phyloP scores from a whole-genome alignment of 306 rosid genomes.

The Vachellia collinsii region DNA sequence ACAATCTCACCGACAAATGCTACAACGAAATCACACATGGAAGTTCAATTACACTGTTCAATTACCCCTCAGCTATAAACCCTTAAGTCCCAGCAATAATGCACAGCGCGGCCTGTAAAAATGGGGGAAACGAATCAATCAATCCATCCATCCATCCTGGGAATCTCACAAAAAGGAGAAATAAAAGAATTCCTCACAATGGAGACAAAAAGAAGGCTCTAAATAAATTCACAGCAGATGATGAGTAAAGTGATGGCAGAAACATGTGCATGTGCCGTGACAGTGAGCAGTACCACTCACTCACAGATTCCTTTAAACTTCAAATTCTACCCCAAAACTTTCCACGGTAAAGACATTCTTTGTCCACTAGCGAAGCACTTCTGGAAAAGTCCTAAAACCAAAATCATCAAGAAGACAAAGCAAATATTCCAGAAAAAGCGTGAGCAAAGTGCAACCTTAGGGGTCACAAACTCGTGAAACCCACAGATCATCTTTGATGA shows the following conservation, averaged over 20 bases:
- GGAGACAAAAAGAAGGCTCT: slow-evolving; percentile 51
- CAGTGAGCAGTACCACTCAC: not conserved
- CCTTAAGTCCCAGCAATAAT: not conserved
- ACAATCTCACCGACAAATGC: slow-evolving; percentile 41
- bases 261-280: slow-evolving; percentile 48
- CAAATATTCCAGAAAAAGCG: slow-evolving; percentile 6
- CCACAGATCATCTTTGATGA: slow-evolving; percentile 12
- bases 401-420: slow-evolving; percentile 49
- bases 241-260: slow-evolving; percentile 25
- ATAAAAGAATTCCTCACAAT: slow-evolving; percentile 35
- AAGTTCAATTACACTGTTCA: slow-evolving; percentile 28
- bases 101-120: slow-evolving; percentile 32
- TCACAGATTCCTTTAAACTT: not conserved
- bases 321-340: slow-evolving; percentile 44
- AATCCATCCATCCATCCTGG: slow-evolving; percentile 5
- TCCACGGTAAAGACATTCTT: slow-evolving; percentile 40
- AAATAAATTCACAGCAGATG: slow-evolving; percentile 27
- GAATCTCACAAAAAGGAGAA: slow-evolving; percentile 47
- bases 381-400: slow-evolving; percentile 45
- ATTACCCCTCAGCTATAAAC: slow-evolving; percentile 23
- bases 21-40: slow-evolving; percentile 53
- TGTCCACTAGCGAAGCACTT: slow-evolving; percentile 45
- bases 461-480: slow-evolving; percentile 1
- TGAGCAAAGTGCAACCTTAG: slow-evolving; percentile 28
- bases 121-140: slow-evolving; percentile 29